phyloP scores from a whole-genome alignment of 164 flowering plant species.

The Nymphaea colorata region DNA sequence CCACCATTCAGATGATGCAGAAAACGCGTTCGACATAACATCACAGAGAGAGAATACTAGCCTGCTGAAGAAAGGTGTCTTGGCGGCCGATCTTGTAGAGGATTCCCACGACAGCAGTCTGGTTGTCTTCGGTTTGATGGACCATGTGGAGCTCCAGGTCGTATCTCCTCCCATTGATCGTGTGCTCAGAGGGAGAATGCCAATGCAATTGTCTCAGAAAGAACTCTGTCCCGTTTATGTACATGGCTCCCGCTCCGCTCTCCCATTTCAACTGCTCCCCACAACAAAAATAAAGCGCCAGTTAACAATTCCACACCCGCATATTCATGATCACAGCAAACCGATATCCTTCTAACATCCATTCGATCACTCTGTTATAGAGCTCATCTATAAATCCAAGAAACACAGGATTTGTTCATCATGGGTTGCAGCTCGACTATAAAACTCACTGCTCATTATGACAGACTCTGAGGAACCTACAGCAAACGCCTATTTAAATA shows the following conservation, averaged over 20 bases:
- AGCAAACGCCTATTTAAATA: too few relatives aligned
- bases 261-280: slow-evolving; percentile 29
- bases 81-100: slow-evolving; percentile 38
- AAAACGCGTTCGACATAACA: not conserved
- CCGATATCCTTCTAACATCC: too few relatives aligned
- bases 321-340: too few relatives aligned
- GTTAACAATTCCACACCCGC: too few relatives aligned
- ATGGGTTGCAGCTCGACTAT: too few relatives aligned
- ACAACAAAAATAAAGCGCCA: not conserved
- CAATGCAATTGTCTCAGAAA: slow-evolving; percentile 32
- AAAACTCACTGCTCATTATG: too few relatives aligned
- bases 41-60: slow-evolving; percentile 4
- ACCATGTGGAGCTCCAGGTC: slow-evolving; percentile 52
- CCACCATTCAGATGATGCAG: too few relatives aligned
- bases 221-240: slow-evolving; percentile 25
- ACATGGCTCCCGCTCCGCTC: slow-evolving; percentile 23
- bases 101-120: slow-evolving; percentile 40
- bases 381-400: too few relatives aligned
- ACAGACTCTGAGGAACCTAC: too few relatives aligned
- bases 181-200: slow-evolving; percentile 60
- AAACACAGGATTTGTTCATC: too few relatives aligned
- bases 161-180: slow-evolving; percentile 33
- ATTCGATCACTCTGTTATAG: too few relatives aligned
- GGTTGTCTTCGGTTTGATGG: slow-evolving; percentile 24
- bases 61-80: slow-evolving; percentile 41